phyloP scores from a whole-genome alignment of 805 yeast genomes.

The Metschnikowia anglica region DNA sequence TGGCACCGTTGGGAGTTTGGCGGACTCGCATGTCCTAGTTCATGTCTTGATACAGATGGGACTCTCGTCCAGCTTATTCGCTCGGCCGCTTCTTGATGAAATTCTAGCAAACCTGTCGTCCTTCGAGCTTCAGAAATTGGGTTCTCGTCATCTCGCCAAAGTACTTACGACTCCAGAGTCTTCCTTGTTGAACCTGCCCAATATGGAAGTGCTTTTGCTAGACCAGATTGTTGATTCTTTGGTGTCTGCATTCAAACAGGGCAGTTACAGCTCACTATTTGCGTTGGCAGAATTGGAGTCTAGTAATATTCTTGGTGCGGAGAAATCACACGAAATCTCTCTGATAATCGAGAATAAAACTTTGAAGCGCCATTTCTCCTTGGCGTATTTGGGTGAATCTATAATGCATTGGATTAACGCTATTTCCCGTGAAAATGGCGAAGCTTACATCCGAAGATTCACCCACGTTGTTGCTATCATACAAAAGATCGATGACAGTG shows the following conservation, averaged over 20 bases:
- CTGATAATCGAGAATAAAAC: neutral
- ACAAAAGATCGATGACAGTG: slow-evolving; percentile 8
- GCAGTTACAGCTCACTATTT: slow-evolving; percentile 8
- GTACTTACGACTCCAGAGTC: neutral
- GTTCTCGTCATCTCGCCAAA: slow-evolving; percentile 36
- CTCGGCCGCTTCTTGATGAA: slow-evolving; percentile 30
- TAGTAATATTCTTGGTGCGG: neutral
- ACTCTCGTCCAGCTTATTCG: slow-evolving; percentile 26
- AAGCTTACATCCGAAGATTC: neutral
- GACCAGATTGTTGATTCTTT: neutral
- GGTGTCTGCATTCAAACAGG: neutral
- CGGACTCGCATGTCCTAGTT: slow-evolving; percentile 20
- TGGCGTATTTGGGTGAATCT: slow-evolving; percentile 10
- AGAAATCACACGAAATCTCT: neutral
- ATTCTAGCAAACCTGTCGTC: slow-evolving; percentile 34
- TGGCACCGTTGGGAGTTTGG: slow-evolving; percentile 27
- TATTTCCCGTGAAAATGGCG: neutral
- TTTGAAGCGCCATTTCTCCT: neutral
- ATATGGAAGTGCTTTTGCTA: too few species aligned
- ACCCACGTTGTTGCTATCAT: neutral
- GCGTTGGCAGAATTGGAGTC: slow-evolving; percentile 13
- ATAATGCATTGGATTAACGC: slow-evolving; percentile 14
- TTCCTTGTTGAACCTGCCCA: neutral
- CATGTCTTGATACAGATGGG: slow-evolving; percentile 26
- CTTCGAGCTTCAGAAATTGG: slow-evolving; percentile 42